Base-by-base conservation (phyloP, 305 asterid species). In the Rubia peregrina region DNA sequence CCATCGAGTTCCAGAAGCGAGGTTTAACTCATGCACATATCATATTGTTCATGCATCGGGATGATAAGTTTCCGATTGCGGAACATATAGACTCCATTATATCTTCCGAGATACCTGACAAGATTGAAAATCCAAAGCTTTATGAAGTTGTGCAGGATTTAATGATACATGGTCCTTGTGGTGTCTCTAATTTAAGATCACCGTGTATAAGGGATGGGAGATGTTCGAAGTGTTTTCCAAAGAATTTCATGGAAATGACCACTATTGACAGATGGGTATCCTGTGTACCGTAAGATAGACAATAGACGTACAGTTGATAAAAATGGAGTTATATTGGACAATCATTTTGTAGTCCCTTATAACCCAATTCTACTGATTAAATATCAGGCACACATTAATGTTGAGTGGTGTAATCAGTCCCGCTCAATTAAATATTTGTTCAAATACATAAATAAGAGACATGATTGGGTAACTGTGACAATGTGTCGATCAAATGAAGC, bases 191-290 rank as follows among this genome's bases (percentile, higher is more conserved):
- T 38, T 44, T 44, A 6, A 65, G 21, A 0, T 38, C n/a, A 9
- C 69, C 69, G 1, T 65, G 69, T 22, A 65, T 65, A 53, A 65
- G n/a, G 22, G 49, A 65, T 21, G 33, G 49, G 13, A 38, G 53
- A 7, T 65, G 49, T 42, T 16, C 33, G 9, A 38, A 42, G 43
- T 12, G 17, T n/a, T 65, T 36, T 65, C 69, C 69, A 42, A 65
- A 40, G 5, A 16, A 40, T 4, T 65, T 33, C 21, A 16, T 0
- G 1, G 69, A 65, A 38, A 13, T 2, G 0, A 40, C 36, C 21
- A 17, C 33, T 42, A 17, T 38, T 65, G 53, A 41, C n/a, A 30
- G 69, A 65, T 14, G 69, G 69, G 17, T 65, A 65, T 65, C 53
- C 49, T 38, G 0, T 17, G 0, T 65, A 65, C 33, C 7, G 1